Evolutionary conservation across 2,329 filamentous ascomycete genomes (phyloP), one percentile per base, ranked within the genome.

Genomic region (Sarocladiaceae sp.): DNA sequence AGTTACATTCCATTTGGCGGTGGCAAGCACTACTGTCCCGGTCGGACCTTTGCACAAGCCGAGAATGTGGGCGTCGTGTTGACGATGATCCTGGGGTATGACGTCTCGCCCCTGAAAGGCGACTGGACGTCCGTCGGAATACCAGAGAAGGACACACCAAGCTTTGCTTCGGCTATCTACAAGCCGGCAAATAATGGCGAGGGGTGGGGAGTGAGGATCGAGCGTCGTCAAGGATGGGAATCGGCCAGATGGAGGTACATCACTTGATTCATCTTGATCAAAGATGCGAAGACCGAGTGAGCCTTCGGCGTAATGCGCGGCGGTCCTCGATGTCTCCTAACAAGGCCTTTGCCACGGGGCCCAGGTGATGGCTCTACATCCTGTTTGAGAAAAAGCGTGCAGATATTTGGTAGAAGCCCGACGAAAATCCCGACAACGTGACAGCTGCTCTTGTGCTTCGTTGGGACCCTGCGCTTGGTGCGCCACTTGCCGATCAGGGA

Each of bases 1-100:
- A 55, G 56, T 1, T 60, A 52, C 12, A 49, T 57, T 16, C 59
- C 61, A 1, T 64, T 63, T 35, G 61, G 61, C 1, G 61, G 60
- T 1, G 61, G 61, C 1, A 53, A 50, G 2, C 58, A 64, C 37
- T 48, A 60, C 1, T 64, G 59, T 33, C 64, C 63, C 0, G 63
- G 63, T 1, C 44, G 61, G 1, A 55, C 59, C 45, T 58, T 66
- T 44, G 63, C 63, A 0, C 58, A 57, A 27, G 52, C 55, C 1
- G 60, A 65, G 51, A 63, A 56, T 12, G 33, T 64, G 1, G 58
- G 58, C 5, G 54, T 65, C 34, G 50, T 56, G 33, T 48, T 51
- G 3, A 43, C 55, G 2, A 18, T 65, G 13, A 31, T 63, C 13
- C 42, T 63, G 3, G 59, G 59, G 2, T 64, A 58, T 29, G 58